Evolutionary conservation across 306 rosid genomes (phyloP), one percentile per base, ranked within the genome.

Genomic region (Ammopiptanthus mongolicus): DNA sequence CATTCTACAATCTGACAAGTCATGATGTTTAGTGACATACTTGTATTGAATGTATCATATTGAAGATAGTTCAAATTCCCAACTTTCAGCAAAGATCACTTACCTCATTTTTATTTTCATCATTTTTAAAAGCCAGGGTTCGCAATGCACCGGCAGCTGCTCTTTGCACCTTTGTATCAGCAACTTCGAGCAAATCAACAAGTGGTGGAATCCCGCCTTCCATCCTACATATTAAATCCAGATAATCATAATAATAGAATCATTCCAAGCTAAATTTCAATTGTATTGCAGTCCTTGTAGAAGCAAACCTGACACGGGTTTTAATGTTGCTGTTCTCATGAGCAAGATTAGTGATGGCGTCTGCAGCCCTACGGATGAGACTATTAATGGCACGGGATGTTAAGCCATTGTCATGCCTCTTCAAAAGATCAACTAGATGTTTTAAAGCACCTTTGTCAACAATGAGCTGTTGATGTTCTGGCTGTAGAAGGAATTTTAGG

Each of bases 151-250:
- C 97, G 36, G 97, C 97, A 77, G 96, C 96, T 64, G 97, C 96
- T 76, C 97, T 90, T 81, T 92, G 97, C 84, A 92, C 97, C 88
- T 92, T 92, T 13, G 86, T 81, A 69, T 92, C 97, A 7, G 91
- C 72, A 53, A 92, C 90, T 81, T 87, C 91, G 78, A 92, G 97
- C 83, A 90, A 81, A 79, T 90, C 90, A 77, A 92, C 97, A 62
- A 92, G 88, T 7, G 96, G 97, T 33, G 96, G 96, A 75, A 92
- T 92, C 59, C 97, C 97, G 44, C 97, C 97, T 76, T 92, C 97
- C 81, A 84, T 85, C 88, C 97, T 92, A 80, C 67, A 80, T 28
- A 69, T 46, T 39, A 72, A 71, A 37, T 61, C 71, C 74, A 66
- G 71, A 72, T 52, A 61, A 51, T 41, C 74, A 55, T 60, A 33